Percentiles rank a stretch among this genome's conserved stretches.
phyloP scores from a whole-genome alignment of 176 grass and related monocot genomes.

The Panicum miliaceum region DNA sequence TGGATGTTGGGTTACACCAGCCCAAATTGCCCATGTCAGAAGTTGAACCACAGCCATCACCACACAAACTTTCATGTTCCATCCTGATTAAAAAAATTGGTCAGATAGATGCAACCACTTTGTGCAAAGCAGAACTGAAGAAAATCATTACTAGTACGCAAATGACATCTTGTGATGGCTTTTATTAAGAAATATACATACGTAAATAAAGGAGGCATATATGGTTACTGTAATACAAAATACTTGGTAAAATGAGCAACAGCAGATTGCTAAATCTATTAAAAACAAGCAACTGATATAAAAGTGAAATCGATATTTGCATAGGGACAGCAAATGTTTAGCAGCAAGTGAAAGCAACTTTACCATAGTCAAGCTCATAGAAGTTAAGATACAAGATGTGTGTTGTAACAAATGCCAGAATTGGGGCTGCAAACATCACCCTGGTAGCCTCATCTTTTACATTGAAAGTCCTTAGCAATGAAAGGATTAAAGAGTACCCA shows the following conservation, averaged over 20 bases:
- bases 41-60: slow-evolving; percentile 77
- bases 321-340: slow-evolving; percentile 20
- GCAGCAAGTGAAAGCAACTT: slow-evolving; percentile 29
- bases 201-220: background rate
- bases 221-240: background rate
- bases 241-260: slow-evolving; percentile 16
- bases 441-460: slow-evolving; percentile 93
- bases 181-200: slow-evolving; percentile 12
- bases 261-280: background rate
- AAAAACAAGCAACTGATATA: slow-evolving; percentile 16
- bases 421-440: slow-evolving; percentile 91
- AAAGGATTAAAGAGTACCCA: slow-evolving; percentile 85
- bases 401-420: slow-evolving; percentile 95
- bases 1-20: slow-evolving; percentile 64
- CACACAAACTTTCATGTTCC: slow-evolving; percentile 98
- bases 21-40: slow-evolving; percentile 84
- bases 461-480: slow-evolving; percentile 80
- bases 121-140: background rate
- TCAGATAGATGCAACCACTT: background rate
- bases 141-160: background rate
- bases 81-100: slow-evolving; percentile 55
- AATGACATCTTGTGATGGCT: background rate
- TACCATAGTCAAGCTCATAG: slow-evolving; percentile 87
- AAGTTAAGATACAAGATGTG: slow-evolving; percentile 98
- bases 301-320: background rate